A percentile compares a stretch with the other conserved stretches of the same genome.
phyloP scores from a whole-genome alignment of 2,329 filamentous ascomycete genomes.

The Phialophora verrucosa region DNA sequence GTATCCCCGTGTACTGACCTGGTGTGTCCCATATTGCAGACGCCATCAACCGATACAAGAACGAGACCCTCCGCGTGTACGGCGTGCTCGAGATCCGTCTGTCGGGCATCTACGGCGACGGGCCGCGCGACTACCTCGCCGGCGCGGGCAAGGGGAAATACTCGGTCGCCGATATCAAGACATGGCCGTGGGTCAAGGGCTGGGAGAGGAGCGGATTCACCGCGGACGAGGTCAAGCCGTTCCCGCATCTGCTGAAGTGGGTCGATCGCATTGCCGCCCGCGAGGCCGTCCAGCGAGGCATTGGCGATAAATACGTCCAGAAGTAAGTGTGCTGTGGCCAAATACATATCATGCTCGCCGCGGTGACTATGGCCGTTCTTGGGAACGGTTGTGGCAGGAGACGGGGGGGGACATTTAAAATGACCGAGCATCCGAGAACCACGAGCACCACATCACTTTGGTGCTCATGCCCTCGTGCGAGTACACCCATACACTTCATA shows the following conservation, averaged over 20 bases:
- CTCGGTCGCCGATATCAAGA: constrained; percentile 59
- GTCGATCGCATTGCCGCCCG: constrained; percentile 58
- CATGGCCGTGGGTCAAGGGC: constrained; percentile 58
- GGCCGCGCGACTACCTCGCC: constrained; percentile 58
- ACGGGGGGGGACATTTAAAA: no score
- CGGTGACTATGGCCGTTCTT: not conserved
- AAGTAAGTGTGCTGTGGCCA: constrained; percentile 31
- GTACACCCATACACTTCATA: no score
- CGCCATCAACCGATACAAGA: constrained; percentile 59
- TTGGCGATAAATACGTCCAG: constrained; percentile 47
- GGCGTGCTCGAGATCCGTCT: constrained; percentile 63
- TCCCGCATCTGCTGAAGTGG: constrained; percentile 61
- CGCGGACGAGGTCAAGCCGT: constrained; percentile 56
- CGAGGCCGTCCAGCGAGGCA: constrained; percentile 56
- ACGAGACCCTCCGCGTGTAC: constrained; percentile 59
- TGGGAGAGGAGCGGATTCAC: constrained; percentile 54
- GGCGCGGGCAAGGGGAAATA: constrained; percentile 62
- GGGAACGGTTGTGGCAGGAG: not conserved
- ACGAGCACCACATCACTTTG: not conserved
- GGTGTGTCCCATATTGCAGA: constrained; percentile 35
- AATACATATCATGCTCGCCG: not conserved
- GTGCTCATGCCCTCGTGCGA: not conserved
- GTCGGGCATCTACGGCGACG: constrained; percentile 58
- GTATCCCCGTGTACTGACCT: not conserved
- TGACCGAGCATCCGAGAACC: no score